Evolutionary conservation across 129 eudicot species (phyloP), one percentile per base, ranked within the genome.

Genomic region (Oenanthe sinensis): DNA sequence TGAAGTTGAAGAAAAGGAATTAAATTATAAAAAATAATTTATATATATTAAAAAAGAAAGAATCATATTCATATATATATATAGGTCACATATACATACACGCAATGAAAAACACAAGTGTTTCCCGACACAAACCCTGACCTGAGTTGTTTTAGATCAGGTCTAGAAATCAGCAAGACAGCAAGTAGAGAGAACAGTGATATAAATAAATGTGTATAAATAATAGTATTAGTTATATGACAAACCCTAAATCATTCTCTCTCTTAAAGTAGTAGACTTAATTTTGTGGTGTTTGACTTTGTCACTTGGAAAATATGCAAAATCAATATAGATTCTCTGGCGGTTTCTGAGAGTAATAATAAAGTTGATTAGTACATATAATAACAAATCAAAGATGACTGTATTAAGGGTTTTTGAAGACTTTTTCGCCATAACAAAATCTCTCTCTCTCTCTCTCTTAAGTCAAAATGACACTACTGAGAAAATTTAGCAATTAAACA

Each of bases 171-270:
- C 40, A n/a, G n/a, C n/a, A n/a, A n/a, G n/a, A n/a, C n/a, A n/a
- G n/a, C n/a, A n/a, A n/a, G n/a, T n/a, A n/a, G n/a, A n/a, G n/a
- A n/a, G n/a, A n/a, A n/a, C n/a, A n/a, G n/a, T n/a, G n/a, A n/a
- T n/a, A n/a, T n/a, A n/a, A n/a, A n/a, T n/a, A n/a, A n/a, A n/a
- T n/a, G n/a, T n/a, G n/a, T n/a, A n/a, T n/a, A n/a, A n/a, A n/a
- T n/a, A 33, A 33, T 33, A 33, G 36, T 33, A 33, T 33, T 33
- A 33, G 36, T 3, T 39, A 39, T 39, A 50, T 50, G 77, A 76
- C 75, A 89, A 89, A 87, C 94, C 94, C 91, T 90, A 87, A 75
- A 76, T 75, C 77, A 81, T 22, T 58, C 50, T 50, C 75, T 84
- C 79, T 84, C 77, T 75, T 22, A 39, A 67, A 43, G 63, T 36